Evolutionary conservation across 768 basidiomycete genomes (phyloP), one percentile per base, ranked within the genome.

Genomic region (Serpula lacrymans): DNA sequence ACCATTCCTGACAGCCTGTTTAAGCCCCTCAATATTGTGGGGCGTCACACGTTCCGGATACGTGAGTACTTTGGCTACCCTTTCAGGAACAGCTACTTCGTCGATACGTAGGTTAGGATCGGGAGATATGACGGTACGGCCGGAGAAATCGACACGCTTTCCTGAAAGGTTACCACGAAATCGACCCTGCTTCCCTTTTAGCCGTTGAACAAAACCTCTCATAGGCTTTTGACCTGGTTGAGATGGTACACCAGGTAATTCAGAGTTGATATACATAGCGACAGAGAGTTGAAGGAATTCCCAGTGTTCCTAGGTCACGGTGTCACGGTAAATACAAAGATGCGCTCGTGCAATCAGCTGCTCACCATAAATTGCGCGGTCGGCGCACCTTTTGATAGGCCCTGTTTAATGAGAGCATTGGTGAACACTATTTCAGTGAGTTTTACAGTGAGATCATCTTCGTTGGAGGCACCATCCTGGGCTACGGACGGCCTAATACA

Each of bases 81-180:
- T 84, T 60, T 95, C 88, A 1, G 96, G 96, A 1, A 99, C 88
- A 13, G 96, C 96, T 8, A 99, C 93, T 68, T 99, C 95, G 60
- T 99, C 96, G 55, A 99, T 96, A 37, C 91, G 84, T 48, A 99
- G 68, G 58, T 98, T 99, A n/a, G 96, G 96, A 63, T 99, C 96
- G 1, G 96, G 96, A 2, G 93, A 95, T 57, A 99, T 99, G 62
- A 99, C 96, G 6, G 96, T 99, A 52, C 96, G 87, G 5, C 83
- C 95, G 0, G 94, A 97, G 59, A 98, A 98, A 60, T 99, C 96
- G 49, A 99, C 96, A 62, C 96, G 92, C 64, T 99, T 99, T 47
- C 96, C 96, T 0, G 94, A 97, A 6, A 99, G 74, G 58, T 99
- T 99, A 16, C 96, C 96, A 59, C 96, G 78, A 67, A 99, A 98